Percentiles rank a stretch among this genome's conserved stretches.
Conservation (phyloP, 2,329 filamentous ascomycete species). For the Penicillium palitans region DNA sequence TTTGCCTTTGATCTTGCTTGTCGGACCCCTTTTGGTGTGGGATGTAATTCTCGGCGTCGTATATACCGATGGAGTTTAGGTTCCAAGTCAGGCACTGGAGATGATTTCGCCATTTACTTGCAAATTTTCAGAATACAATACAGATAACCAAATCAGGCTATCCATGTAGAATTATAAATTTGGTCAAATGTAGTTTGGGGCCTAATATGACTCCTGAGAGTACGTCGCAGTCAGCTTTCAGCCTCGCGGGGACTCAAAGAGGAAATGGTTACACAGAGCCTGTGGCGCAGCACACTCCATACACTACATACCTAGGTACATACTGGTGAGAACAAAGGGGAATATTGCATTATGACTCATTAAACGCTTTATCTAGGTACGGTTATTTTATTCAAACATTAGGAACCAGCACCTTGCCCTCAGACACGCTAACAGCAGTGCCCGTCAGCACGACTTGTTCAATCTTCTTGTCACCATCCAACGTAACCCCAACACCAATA, state of each 20-base stretch:
- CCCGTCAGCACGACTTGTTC: constrained; percentile 39
- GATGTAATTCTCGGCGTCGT: not conserved
- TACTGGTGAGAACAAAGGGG: not conserved
- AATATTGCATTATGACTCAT: not conserved
- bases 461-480: constrained; percentile 29
- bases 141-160: not conserved
- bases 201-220: not conserved
- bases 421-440: constrained; percentile 37
- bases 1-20: not conserved
- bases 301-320: not conserved
- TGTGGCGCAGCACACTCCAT: not conserved
- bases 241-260: not conserved
- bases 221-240: not conserved
- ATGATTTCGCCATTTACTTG: not conserved
- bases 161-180: not conserved
- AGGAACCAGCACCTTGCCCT: constrained; percentile 35
- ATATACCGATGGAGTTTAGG: not conserved
- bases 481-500: constrained; percentile 36
- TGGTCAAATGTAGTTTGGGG: not conserved
- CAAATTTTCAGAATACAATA: not conserved
- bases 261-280: not conserved
- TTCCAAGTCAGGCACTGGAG: not conserved
- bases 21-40: not conserved
- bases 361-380: not conserved
- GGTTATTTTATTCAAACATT: constrained; percentile 9